phyloP scores from a whole-genome alignment of 2,329 filamentous ascomycete genomes.

The Colletotrichum sp. region DNA sequence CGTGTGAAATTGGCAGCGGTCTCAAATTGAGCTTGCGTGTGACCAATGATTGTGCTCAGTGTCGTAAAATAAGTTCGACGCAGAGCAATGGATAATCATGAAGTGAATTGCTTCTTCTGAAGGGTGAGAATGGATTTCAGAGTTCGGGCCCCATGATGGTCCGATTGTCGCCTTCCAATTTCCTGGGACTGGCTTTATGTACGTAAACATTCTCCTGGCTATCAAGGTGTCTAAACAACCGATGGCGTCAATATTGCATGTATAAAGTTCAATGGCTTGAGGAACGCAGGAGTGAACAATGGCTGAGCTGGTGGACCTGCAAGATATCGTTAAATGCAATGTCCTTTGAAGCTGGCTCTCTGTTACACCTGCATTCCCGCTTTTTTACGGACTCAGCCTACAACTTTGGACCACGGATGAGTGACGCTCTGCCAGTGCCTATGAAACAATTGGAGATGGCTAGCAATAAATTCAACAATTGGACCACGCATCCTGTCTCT shows the following conservation, averaged over 20 bases:
- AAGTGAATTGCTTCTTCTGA: neutral
- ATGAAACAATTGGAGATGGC: neutral
- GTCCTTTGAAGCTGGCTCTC: neutral
- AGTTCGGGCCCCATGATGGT: neutral
- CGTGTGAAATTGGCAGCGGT: neutral
- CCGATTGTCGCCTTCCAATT: neutral
- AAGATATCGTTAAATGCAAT: neutral
- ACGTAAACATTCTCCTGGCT: neutral
- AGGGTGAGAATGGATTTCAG: neutral
- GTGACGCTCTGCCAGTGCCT: neutral
- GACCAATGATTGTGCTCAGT: neutral
- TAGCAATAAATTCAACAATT: neutral
- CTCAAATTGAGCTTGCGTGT: neutral
- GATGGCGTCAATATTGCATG: neutral
- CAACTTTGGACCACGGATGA: neutral
- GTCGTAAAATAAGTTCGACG: neutral
- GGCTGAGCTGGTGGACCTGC: neutral
- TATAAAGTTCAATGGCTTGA: neutral
- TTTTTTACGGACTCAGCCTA: neutral
- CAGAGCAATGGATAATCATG: neutral
- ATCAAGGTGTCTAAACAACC: neutral
- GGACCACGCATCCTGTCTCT: neutral
- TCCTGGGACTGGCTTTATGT: neutral
- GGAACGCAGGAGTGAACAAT: neutral
- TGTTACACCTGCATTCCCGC: neutral